These are phyloP conservation scores for Ceratocystis colombiana DNA, from an alignment of 2,329 filamentous ascomycete genomes.

Conservation along the genomic window DNA sequence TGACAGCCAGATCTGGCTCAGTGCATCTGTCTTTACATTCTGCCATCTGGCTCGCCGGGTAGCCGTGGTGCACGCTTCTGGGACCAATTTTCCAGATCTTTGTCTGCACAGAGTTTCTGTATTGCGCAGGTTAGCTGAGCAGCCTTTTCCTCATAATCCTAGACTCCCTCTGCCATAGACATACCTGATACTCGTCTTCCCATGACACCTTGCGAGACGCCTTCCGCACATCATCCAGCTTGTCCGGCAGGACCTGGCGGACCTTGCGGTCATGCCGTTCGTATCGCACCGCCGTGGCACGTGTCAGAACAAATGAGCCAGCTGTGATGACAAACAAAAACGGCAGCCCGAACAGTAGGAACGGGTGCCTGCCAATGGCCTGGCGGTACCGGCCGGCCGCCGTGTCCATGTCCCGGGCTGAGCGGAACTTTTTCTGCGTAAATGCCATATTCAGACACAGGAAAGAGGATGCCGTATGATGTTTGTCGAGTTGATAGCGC, in stretches of 20 bases:
- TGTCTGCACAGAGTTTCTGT: conserved; percentile 40
- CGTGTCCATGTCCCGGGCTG: conserved; percentile 53
- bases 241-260: conserved; percentile 70
- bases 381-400: conserved; percentile 69
- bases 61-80: conserved; percentile 88
- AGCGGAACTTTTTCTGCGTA: conserved; percentile 27
- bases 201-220: conserved; percentile 62
- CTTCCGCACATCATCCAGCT: conserved; percentile 73
- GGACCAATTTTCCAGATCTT: conserved; percentile 93
- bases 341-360: conserved; percentile 84
- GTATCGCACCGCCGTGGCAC: conserved; percentile 85
- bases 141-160: not conserved
- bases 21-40: conserved; percentile 42
- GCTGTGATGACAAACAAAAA: conserved; percentile 85
- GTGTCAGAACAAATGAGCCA: conserved; percentile 88
- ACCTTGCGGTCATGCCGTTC: conserved; percentile 88
- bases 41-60: conserved; percentile 80
- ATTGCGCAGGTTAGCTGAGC: not conserved
- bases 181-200: conserved; percentile 77
- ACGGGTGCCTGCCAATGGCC: conserved; percentile 67
- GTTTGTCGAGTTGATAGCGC: no score
- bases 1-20: not conserved
- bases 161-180: conserved; percentile 32
- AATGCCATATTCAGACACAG: conserved; percentile 16
- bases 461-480: not conserved